Conservation (phyloP, 352 stramenopile genomes). For the Aphanomyces invadans region DNA sequence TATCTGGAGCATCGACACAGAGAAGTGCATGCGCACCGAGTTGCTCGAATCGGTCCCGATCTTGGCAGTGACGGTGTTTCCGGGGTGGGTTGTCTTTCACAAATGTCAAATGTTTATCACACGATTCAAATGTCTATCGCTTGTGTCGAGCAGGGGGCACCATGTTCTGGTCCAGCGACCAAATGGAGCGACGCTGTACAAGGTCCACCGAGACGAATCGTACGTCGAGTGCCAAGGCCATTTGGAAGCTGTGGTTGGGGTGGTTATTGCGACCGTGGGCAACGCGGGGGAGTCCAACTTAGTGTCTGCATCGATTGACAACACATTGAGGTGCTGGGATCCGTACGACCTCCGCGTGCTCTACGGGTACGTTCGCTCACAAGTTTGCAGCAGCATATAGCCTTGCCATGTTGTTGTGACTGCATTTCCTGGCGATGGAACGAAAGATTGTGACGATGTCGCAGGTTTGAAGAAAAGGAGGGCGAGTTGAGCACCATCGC, state of each 20-base stretch:
- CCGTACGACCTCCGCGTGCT: constrained; percentile 53
- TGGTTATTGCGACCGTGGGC: constrained; percentile 34
- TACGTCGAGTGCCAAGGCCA: constrained; percentile 54
- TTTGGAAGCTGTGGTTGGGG: constrained; percentile 36
- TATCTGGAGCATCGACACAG: constrained; percentile 60
- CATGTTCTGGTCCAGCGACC: constrained; percentile 45
- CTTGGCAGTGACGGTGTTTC: constrained; percentile 19
- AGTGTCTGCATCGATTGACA: constrained; percentile 61
- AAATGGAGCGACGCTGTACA: constrained; percentile 51
- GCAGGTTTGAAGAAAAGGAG: constrained; percentile 49
- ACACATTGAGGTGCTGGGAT: constrained; percentile 69
- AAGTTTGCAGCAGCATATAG: too few relatives aligned
- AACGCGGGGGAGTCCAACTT: constrained; percentile 32
- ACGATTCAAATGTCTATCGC: neutral
- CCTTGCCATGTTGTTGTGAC: too few relatives aligned
- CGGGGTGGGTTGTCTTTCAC: neutral
- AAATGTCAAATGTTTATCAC: neutral
- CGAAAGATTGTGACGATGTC: neutral
- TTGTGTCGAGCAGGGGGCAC: neutral
- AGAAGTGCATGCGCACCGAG: constrained; percentile 45
- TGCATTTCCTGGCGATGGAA: too few relatives aligned
- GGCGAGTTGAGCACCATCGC: constrained; percentile 58
- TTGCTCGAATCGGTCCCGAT: constrained; percentile 30
- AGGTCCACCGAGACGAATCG: constrained; percentile 47
- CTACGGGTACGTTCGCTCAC: constrained; percentile 28